Percentiles rank a stretch among this genome's conserved stretches.
These are phyloP conservation scores for Colletotrichum navitas DNA, from an alignment of 2,329 filamentous ascomycete genomes.

Conservation along the genomic window DNA sequence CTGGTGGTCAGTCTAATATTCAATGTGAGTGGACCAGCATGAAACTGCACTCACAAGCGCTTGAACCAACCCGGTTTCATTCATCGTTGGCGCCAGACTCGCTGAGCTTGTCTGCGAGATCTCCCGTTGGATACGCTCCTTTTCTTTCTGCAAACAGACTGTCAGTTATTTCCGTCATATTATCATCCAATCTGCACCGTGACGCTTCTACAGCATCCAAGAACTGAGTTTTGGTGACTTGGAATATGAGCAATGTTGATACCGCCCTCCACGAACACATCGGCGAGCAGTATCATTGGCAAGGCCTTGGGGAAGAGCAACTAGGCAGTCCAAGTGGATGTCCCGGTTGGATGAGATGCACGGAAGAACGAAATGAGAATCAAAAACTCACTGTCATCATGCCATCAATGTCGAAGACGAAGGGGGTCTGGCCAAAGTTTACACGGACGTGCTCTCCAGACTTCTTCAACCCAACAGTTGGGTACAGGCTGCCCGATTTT, in stretches of 20 bases:
- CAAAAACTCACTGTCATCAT: slow-evolving; percentile 76
- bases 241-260: background rate
- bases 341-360: background rate
- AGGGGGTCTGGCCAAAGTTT: slow-evolving; percentile 80
- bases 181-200: too few species aligned
- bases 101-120: slow-evolving; percentile 71
- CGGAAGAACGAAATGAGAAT: background rate
- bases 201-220: background rate
- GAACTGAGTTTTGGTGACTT: background rate
- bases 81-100: slow-evolving; percentile 71
- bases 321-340: background rate
- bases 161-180: slow-evolving; percentile 19
- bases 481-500: slow-evolving; percentile 67
- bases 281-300: background rate
- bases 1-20: background rate
- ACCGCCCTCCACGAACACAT: background rate
- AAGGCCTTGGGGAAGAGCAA: background rate
- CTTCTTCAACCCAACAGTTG: slow-evolving; percentile 74
- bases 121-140: slow-evolving; percentile 63
- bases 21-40: too few species aligned
- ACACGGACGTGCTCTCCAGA: slow-evolving; percentile 70
- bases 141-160: slow-evolving; percentile 51
- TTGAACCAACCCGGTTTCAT: slow-evolving; percentile 84
- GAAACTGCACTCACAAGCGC: slow-evolving; percentile 68
- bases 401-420: slow-evolving; percentile 91